A percentile compares a stretch with the other conserved stretches of the same genome.
phyloP scores from a whole-genome alignment of 2,329 filamentous ascomycete species.

The Fusarium chuoi region DNA sequence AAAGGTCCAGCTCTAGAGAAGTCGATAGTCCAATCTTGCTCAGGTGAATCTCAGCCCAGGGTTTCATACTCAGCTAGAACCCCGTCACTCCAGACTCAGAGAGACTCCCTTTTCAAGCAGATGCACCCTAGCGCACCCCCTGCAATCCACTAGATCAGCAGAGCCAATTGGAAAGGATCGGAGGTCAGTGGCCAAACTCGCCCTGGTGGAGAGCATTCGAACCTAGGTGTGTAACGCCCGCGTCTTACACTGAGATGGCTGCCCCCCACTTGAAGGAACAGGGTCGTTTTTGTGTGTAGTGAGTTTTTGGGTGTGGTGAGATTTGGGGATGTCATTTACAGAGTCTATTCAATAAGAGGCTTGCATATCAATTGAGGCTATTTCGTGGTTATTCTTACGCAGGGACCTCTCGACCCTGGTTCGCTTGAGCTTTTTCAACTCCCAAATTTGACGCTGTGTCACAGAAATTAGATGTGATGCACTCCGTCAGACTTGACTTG shows the following conservation, averaged over 20 bases:
- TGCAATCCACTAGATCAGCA: slow-evolving; percentile 15
- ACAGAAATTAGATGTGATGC: slow-evolving; percentile 22
- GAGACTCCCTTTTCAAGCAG: slow-evolving; percentile 24
- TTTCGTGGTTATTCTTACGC: neutral
- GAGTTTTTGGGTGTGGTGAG: slow-evolving; percentile 13
- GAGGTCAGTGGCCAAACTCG: slow-evolving; percentile 28
- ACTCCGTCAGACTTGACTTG: slow-evolving; percentile 10
- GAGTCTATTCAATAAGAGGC: slow-evolving; percentile 26
- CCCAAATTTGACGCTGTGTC: slow-evolving; percentile 9
- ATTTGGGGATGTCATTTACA: slow-evolving; percentile 5
- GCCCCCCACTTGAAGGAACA: slow-evolving; percentile 31
- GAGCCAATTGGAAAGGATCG: slow-evolving; percentile 24
- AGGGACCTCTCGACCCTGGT: slow-evolving; percentile 4
- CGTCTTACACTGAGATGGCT: slow-evolving; percentile 36
- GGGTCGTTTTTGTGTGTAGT: slow-evolving; percentile 19
- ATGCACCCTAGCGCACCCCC: slow-evolving; percentile 19
- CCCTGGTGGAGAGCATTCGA: slow-evolving; percentile 27
- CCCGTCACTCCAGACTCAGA: neutral
- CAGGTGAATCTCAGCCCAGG: neutral
- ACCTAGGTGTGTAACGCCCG: slow-evolving; percentile 29
- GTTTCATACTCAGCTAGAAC: slow-evolving; percentile 19
- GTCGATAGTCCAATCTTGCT: neutral
- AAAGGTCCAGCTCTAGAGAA: slow-evolving; percentile 7
- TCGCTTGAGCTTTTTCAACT: neutral
- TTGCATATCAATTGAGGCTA: slow-evolving; percentile 11